Evolutionary conservation across 2,329 filamentous ascomycete species (phyloP).

Genomic region (Arthrinium puccinioides): DNA sequence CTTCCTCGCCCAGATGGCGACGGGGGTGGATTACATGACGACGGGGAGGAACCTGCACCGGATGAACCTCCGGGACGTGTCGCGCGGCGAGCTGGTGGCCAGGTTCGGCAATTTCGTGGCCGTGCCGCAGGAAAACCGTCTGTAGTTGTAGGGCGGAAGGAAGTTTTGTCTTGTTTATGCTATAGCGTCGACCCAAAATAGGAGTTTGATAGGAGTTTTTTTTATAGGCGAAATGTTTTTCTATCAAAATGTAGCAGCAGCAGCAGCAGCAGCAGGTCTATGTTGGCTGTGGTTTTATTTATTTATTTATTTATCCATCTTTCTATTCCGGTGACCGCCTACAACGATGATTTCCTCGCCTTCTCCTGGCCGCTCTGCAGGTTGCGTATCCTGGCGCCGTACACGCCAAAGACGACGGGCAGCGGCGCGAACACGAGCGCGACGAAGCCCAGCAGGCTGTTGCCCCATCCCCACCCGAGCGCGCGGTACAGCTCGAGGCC

Average conservation of each 20-base stretch:
- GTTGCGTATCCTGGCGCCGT: conserved; percentile 2
- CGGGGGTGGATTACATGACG: conserved; percentile 8
- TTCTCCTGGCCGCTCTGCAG: background rate
- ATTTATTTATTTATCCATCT: background rate
- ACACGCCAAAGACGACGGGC: conserved; percentile 5
- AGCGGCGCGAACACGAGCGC: conserved; percentile 14
- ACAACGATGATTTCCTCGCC: background rate
- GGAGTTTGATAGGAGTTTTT: too few relatives aligned
- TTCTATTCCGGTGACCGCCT: too few relatives aligned
- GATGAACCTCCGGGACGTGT: conserved; percentile 4
- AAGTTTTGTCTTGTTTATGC: too few relatives aligned
- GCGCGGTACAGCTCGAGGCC: conserved; percentile 12
- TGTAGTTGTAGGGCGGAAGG: background rate
- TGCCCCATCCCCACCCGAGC: conserved; percentile 19
- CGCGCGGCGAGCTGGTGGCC: conserved; percentile 4
- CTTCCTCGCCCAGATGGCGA: conserved; percentile 12
- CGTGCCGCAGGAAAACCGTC: background rate
- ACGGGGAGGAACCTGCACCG: conserved; percentile 9
- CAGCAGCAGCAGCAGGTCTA: background rate
- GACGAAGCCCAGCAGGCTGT: conserved; percentile 15
- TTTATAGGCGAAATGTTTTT: too few relatives aligned
- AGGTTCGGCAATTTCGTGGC: background rate
- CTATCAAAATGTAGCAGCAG: background rate
- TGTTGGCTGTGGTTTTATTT: background rate
- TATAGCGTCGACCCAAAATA: too few relatives aligned